These are phyloP conservation scores for Pogostemon cablin DNA, from an alignment of 257 asterid species.

Conservation along the genomic window DNA sequence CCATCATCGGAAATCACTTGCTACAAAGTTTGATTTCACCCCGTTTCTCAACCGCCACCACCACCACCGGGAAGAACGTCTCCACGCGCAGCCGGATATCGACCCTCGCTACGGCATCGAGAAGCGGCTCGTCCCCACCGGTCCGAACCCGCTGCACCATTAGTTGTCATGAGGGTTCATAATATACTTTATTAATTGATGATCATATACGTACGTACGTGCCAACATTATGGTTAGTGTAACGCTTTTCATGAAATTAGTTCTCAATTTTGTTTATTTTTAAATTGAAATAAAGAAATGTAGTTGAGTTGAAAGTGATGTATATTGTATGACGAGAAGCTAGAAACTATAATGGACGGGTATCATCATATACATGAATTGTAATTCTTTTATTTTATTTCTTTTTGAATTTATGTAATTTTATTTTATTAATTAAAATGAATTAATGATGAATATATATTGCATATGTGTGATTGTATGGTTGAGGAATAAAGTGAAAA, in stretches of 20 bases:
- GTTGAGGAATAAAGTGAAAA: constrained; percentile 25
- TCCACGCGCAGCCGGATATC: constrained; percentile 23
- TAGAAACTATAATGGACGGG: constrained; percentile 25
- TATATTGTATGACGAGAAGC: constrained; percentile 35
- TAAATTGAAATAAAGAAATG: constrained; percentile 16
- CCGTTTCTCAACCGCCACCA: constrained; percentile 49
- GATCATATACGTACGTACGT: constrained; percentile 13
- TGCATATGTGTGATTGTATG: neutral
- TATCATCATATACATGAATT: constrained; percentile 21
- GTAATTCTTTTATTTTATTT: constrained; percentile 17
- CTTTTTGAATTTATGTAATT: neutral
- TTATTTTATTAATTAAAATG: neutral
- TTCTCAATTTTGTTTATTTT: constrained; percentile 22
- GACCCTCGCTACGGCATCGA: constrained; percentile 77
- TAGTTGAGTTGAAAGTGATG: constrained; percentile 27
- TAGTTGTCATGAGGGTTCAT: constrained; percentile 29
- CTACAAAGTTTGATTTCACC: constrained; percentile 60
- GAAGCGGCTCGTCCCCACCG: constrained; percentile 76
- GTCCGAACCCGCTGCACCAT: constrained; percentile 90
- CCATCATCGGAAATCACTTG: constrained; percentile 52
- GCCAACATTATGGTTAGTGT: constrained; percentile 33
- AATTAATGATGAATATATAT: neutral
- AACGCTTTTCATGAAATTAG: constrained; percentile 9
- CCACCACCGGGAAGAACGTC: constrained; percentile 30
- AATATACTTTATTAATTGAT: neutral